Evolutionary conservation across 352 stramenopile genomes (phyloP).

Genomic region (Pythium rhizo-oryzae): DNA sequence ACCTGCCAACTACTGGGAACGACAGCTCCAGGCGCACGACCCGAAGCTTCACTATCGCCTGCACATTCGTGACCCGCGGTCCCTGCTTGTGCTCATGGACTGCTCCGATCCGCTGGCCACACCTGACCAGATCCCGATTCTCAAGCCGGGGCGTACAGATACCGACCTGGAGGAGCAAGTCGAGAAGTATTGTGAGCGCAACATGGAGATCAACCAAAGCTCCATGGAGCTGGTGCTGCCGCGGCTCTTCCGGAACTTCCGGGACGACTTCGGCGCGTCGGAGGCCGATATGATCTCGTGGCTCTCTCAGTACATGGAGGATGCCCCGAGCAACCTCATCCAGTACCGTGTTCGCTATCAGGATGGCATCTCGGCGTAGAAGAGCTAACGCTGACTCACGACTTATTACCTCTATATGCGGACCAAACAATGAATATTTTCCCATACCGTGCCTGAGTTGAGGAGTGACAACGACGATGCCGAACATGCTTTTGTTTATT

Average conservation of each 20-base stretch:
- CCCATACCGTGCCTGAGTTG: not conserved
- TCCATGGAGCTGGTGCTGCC: constrained; percentile 66
- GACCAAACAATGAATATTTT: not conserved
- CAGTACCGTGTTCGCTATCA: constrained; percentile 81
- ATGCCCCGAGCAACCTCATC: constrained; percentile 66
- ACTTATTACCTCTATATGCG: not conserved
- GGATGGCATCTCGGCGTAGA: constrained; percentile 67
- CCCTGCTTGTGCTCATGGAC: constrained; percentile 81
- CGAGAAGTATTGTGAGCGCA: constrained; percentile 70
- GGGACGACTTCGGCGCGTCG: constrained; percentile 85
- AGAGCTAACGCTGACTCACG: not conserved
- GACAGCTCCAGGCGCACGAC: constrained; percentile 80
- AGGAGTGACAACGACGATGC: not conserved
- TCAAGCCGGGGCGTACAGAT: constrained; percentile 81
- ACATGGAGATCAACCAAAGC: constrained; percentile 64
- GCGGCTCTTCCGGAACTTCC: constrained; percentile 80
- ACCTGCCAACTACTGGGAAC: constrained; percentile 86
- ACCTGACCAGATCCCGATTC: constrained; percentile 66
- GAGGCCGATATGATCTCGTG: constrained; percentile 87
- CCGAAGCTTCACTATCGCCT: constrained; percentile 84
- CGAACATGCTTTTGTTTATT: constrained; percentile 18
- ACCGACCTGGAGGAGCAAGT: constrained; percentile 86
- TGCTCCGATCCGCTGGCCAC: constrained; percentile 63
- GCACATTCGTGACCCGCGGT: constrained; percentile 85
- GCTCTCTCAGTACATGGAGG: constrained; percentile 85